A percentile compares a stretch with the other conserved stretches of the same genome.
These are phyloP conservation scores for Acorus calamus DNA, from an alignment of 106 monocot genomes.

Conservation along the genomic window DNA sequence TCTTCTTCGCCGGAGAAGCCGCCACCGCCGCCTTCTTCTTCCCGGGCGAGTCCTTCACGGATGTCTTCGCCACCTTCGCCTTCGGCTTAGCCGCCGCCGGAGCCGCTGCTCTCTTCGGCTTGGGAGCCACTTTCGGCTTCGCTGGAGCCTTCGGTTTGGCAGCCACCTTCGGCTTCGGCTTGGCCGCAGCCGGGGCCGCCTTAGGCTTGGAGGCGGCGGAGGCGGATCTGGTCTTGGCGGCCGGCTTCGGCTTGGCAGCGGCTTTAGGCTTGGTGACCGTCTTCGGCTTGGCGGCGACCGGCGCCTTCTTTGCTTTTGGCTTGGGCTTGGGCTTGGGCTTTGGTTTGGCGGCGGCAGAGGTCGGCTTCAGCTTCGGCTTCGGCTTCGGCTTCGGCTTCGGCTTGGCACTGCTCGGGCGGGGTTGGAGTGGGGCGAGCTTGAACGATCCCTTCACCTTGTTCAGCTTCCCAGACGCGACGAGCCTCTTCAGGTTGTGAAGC, in stretches of 20 bases:
- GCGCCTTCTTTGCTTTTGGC: not conserved
- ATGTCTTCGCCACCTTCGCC: conserved; percentile 20
- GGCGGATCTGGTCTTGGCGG: not conserved
- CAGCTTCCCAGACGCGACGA: conserved; percentile 54
- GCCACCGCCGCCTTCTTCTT: conserved; percentile 8
- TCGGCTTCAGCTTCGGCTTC: too few relatives aligned
- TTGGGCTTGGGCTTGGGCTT: conserved; percentile 17
- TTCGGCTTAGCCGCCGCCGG: conserved; percentile 1
- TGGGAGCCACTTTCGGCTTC: conserved; percentile 10
- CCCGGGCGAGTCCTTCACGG: conserved; percentile 7
- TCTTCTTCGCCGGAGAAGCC: conserved; percentile 19
- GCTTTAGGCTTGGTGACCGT: conserved; percentile 1
- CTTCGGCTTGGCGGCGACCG: conserved; percentile 5
- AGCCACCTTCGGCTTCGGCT: conserved; percentile 7
- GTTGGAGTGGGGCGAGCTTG: conserved; percentile 36
- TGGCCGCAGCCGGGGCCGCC: conserved; percentile 12
- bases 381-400: not conserved
- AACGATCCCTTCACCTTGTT: conserved; percentile 71
- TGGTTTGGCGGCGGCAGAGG: conserved; percentile 7
- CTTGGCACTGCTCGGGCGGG: not conserved
- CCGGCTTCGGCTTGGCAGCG: conserved; percentile 11
- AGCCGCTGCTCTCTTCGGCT: not conserved
- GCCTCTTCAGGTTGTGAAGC: conserved; percentile 48
- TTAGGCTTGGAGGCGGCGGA: conserved; percentile 13
- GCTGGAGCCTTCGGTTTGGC: conserved; percentile 8